A percentile compares a stretch with the other conserved stretches of the same genome.
Conservation (phyloP, 345 rosid species). For the Corymbia maculata region DNA sequence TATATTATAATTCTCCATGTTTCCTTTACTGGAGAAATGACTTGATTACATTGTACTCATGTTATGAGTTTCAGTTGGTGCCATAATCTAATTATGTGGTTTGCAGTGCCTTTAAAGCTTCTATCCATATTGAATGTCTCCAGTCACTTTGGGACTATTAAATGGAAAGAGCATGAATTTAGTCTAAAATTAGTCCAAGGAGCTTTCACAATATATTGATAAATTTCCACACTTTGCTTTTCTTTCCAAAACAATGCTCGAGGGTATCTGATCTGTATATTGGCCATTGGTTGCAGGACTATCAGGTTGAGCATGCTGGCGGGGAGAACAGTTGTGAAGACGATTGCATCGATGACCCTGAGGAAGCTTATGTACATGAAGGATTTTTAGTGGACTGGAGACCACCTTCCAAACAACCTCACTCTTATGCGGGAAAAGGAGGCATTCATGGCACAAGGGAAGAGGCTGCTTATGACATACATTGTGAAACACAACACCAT, state of each 20-base stretch:
- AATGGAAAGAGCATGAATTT: neutral
- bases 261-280: neutral
- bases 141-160: neutral
- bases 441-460: conserved; percentile 8
- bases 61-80: neutral
- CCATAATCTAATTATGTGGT: neutral
- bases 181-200: neutral
- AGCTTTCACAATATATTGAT: neutral
- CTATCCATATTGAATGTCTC: neutral
- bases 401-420: conserved; percentile 25
- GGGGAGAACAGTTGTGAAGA: conserved; percentile 48
- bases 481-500: conserved; percentile 18
- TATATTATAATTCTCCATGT: neutral
- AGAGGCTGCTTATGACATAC: conserved; percentile 12
- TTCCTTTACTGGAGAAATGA: neutral
- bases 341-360: conserved; percentile 40
- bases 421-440: neutral
- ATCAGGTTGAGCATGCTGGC: conserved; percentile 28
- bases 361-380: conserved; percentile 72
- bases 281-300: conserved; percentile 30
- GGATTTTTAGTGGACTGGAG: conserved; percentile 86
- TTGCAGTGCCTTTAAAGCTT: neutral
- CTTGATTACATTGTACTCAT: neutral
- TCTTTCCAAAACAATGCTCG: neutral
- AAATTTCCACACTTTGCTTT: neutral